Conservation (phyloP, 768 basidiomycete species). For the Trametes cinnabarina region DNA sequence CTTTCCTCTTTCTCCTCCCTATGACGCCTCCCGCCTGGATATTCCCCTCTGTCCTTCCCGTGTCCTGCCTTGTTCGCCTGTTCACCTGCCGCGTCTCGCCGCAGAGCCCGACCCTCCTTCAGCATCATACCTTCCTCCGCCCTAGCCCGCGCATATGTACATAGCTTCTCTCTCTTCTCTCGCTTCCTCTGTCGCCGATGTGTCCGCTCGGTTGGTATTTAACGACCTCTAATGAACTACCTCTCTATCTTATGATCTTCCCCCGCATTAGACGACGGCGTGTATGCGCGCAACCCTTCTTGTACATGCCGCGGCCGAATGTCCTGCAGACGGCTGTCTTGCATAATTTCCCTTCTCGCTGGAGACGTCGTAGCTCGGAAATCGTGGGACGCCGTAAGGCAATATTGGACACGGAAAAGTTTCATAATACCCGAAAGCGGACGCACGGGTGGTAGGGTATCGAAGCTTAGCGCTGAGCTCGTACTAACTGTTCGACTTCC, state of each 20-base stretch:
- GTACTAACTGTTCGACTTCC: slow-evolving; percentile 8
- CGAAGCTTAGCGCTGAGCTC: not conserved
- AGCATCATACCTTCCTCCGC: not conserved
- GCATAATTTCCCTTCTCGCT: not conserved
- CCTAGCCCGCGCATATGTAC: slow-evolving; percentile 13
- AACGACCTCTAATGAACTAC: slow-evolving; percentile 21
- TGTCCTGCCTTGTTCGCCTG: not conserved
- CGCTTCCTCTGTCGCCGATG: not conserved
- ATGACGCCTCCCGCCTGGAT: slow-evolving; percentile 4
- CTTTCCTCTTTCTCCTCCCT: not conserved
- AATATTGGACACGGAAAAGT: too few relatives aligned
- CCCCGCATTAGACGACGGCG: not conserved
- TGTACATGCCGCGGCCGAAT: not conserved
- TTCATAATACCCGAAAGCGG: not conserved
- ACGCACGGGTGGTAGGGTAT: not conserved
- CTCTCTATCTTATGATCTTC: slow-evolving; percentile 17
- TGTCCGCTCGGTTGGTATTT: slow-evolving; percentile 20
- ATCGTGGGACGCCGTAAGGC: not conserved
- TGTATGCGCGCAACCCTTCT: not conserved
- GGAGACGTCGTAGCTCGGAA: too few relatives aligned
- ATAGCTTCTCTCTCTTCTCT: not conserved
- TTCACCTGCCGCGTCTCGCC: slow-evolving; percentile 14
- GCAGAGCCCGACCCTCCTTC: slow-evolving; percentile 19
- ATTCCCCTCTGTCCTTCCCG: not conserved
- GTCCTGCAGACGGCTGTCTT: not conserved